Evolutionary conservation across 2,329 filamentous ascomycete genomes (phyloP).

Genomic region (Curvularia sp.): DNA sequence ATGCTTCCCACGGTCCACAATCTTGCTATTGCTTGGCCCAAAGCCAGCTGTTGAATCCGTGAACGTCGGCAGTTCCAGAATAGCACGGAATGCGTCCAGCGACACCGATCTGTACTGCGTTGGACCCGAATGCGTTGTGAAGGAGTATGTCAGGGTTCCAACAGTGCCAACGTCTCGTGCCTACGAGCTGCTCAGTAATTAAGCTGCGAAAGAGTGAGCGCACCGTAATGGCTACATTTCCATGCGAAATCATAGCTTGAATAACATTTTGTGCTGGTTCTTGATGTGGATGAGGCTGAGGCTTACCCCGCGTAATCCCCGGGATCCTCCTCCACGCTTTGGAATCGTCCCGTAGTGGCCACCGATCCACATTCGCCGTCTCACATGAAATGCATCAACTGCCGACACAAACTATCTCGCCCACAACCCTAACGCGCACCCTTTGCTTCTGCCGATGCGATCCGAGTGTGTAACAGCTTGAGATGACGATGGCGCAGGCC

Average conservation of each 20-base stretch:
- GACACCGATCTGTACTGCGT: neutral
- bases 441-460: constrained; percentile 17
- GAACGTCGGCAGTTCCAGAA: constrained; percentile 29
- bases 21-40: constrained; percentile 16
- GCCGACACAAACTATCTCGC: constrained; percentile 23
- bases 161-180: neutral
- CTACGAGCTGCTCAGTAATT: constrained; percentile 3
- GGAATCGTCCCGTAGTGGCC: constrained; percentile 15
- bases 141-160: constrained; percentile 10
- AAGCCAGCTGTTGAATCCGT: constrained; percentile 15
- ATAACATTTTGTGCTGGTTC: constrained; percentile 1
- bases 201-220: constrained; percentile 3
- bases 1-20: constrained; percentile 14
- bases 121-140: neutral
- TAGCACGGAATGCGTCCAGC: constrained; percentile 8
- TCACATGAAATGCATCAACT: constrained; percentile 24
- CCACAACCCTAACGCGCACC: constrained; percentile 4
- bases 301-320: constrained; percentile 18
- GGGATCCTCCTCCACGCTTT: constrained; percentile 17
- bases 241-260: constrained; percentile 12
- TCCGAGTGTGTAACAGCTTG: constrained; percentile 2
- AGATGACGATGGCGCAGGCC: constrained; percentile 5
- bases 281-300: constrained; percentile 11
- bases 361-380: constrained; percentile 21
- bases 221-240: constrained; percentile 9